phyloP scores from a whole-genome alignment of 768 basidiomycete genomes.

The Brasilioporus rufonigricans region DNA sequence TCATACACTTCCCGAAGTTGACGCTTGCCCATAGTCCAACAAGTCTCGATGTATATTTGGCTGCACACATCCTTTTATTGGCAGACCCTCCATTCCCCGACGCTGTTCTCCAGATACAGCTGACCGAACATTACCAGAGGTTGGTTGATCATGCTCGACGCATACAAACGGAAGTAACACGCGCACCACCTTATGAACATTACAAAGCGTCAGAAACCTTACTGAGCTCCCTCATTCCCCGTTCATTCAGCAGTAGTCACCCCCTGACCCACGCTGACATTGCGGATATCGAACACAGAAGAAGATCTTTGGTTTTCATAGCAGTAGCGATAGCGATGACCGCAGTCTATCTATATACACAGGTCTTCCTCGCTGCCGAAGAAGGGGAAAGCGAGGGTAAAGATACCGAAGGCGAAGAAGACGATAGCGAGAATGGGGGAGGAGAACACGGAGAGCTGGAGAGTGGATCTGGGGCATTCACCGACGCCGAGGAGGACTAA shows the following conservation, averaged over 20 bases:
- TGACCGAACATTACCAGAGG: constrained; percentile 53
- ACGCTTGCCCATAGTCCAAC: constrained; percentile 45
- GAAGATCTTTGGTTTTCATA: constrained; percentile 54
- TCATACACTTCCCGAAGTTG: neutral
- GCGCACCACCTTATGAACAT: constrained; percentile 23
- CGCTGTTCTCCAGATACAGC: constrained; percentile 50
- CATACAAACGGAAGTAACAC: constrained; percentile 37
- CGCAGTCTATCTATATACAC: constrained; percentile 34
- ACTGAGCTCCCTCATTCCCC: constrained; percentile 38
- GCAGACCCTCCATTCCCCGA: constrained; percentile 60
- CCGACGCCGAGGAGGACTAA: constrained; percentile 18
- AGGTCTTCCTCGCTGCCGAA: neutral
- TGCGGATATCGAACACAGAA: constrained; percentile 46
- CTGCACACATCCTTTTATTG: constrained; percentile 66
- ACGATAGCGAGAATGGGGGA: neutral
- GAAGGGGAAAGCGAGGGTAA: neutral
- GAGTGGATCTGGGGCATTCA: neutral
- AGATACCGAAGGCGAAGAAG: neutral
- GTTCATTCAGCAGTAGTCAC: constrained; percentile 18
- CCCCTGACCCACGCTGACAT: constrained; percentile 22
- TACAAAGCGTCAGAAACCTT: constrained; percentile 25
- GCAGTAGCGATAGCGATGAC: constrained; percentile 44
- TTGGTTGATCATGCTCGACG: constrained; percentile 59
- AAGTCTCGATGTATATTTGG: constrained; percentile 61
- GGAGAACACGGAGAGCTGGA: constrained; percentile 15